Evolutionary conservation across 306 rosid genomes (phyloP).

Genomic region (Sicyos baderoa): DNA sequence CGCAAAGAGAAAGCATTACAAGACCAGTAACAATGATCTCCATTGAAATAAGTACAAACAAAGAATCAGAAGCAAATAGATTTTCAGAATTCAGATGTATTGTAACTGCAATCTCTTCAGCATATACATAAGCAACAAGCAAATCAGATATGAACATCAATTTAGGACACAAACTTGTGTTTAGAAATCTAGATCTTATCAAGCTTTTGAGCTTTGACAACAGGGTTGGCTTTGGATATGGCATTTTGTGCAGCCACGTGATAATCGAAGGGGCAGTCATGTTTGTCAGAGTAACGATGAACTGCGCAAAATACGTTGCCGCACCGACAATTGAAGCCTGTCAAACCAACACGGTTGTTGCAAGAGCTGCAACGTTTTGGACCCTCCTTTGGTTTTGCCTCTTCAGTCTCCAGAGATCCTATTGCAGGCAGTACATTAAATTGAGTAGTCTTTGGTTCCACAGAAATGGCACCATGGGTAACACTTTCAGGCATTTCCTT

Average conservation of each 20-base stretch:
- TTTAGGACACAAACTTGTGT: conserved; percentile 27
- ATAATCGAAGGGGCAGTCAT: conserved; percentile 65
- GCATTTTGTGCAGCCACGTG: conserved; percentile 77
- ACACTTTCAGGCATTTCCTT: conserved; percentile 36
- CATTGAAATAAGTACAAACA: conserved; percentile 1
- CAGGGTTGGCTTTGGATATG: conserved; percentile 79
- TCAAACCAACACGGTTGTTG: conserved; percentile 80
- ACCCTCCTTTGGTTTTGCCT: conserved; percentile 61
- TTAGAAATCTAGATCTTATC: conserved; percentile 56
- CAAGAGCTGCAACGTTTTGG: conserved; percentile 75
- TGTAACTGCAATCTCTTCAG: conserved; percentile 10
- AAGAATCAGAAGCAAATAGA: conserved; percentile 17
- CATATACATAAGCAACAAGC: background rate
- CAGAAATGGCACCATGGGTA: conserved; percentile 29
- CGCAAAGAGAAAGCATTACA: conserved; percentile 5
- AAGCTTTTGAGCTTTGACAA: conserved; percentile 85
- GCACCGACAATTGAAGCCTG: too few species aligned
- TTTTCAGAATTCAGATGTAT: conserved; percentile 10
- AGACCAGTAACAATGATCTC: conserved; percentile 6
- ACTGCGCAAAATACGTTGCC: conserved; percentile 65
- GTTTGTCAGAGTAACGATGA: conserved; percentile 91
- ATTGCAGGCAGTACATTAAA: conserved; percentile 32
- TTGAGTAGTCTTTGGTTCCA: conserved; percentile 41
- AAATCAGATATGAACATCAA: conserved; percentile 39
- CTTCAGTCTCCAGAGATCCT: conserved; percentile 35